Conservation (phyloP, 306 rosid species). For the Hippophae gyantsensis region DNA sequence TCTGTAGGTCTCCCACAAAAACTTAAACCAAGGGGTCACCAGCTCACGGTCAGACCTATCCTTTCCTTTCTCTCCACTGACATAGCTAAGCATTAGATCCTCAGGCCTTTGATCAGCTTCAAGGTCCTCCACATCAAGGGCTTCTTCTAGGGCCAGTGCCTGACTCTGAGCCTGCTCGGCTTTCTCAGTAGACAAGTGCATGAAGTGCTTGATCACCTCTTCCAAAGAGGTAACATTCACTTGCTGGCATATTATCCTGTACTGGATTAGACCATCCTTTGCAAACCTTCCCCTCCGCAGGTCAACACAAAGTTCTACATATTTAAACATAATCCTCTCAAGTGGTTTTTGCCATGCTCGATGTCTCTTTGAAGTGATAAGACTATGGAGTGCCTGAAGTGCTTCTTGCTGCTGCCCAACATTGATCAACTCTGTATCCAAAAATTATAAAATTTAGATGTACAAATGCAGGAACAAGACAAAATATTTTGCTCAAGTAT, state of each 20-base stretch:
- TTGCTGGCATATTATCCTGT: constrained; percentile 93
- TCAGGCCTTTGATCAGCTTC: constrained; percentile 98
- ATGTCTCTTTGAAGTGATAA: constrained; percentile 80
- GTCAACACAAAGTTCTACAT: constrained; percentile 86
- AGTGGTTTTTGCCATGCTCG: constrained; percentile 97
- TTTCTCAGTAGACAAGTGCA: constrained; percentile 93
- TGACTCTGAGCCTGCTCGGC: constrained; percentile 95
- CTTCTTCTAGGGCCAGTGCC: constrained; percentile 89
- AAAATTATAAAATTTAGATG: background rate
- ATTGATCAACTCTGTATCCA: constrained; percentile 66
- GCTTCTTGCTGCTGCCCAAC: constrained; percentile 98
- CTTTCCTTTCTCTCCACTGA: constrained; percentile 95
- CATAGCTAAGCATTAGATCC: constrained; percentile 88
- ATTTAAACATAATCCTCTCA: constrained; percentile 86
- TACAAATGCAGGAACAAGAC: background rate
- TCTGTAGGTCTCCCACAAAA: constrained; percentile 93
- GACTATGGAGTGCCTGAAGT: constrained; percentile 78
- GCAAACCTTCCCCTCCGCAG: constrained; percentile 87
- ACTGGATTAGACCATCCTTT: constrained; percentile 92
- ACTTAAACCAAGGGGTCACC: constrained; percentile 97
- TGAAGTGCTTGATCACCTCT: constrained; percentile 95
- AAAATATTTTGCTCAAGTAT: background rate
- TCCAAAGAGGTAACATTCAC: constrained; percentile 90
- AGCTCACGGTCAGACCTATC: constrained; percentile 89
- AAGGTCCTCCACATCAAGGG: constrained; percentile 89